These are phyloP conservation scores for Moesziomyces aphidis DNA, from an alignment of 1,284 basidiomycete species.

Conservation along the genomic window DNA sequence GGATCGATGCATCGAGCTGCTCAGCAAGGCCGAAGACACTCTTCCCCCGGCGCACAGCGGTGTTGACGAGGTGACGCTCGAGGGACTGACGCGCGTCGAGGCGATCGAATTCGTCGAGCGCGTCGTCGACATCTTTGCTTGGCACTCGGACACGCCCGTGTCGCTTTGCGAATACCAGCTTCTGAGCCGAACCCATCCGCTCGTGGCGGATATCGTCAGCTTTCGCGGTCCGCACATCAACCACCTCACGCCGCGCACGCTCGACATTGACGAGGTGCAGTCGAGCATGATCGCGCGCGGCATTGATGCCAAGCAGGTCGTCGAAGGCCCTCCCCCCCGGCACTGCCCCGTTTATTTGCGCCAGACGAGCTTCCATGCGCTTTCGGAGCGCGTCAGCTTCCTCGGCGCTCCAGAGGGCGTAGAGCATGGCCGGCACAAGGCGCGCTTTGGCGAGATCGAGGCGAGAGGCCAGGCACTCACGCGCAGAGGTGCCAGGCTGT, in stretches of 20 bases:
- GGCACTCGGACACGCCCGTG: conserved; percentile 68
- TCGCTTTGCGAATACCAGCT: conserved; percentile 62
- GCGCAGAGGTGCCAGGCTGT: conserved; percentile 59
- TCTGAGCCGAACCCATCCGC: conserved; percentile 66
- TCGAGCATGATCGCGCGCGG: conserved; percentile 66
- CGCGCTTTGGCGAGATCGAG: conserved; percentile 71
- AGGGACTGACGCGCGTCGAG: conserved; percentile 3
- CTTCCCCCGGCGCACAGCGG: conserved; percentile 44
- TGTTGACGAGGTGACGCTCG: conserved; percentile 1
- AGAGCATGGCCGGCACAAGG: conserved; percentile 66
- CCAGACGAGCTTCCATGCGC: conserved; percentile 70
- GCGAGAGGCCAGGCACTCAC: conserved; percentile 69
- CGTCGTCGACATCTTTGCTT: conserved; percentile 69
- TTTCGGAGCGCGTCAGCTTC: conserved; percentile 69
- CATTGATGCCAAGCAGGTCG: conserved; percentile 69
- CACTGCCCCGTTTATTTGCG: conserved; percentile 68
- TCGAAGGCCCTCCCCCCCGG: conserved; percentile 68
- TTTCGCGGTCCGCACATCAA: conserved; percentile 71
- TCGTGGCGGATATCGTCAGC: conserved; percentile 69
- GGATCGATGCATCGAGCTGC: conserved; percentile 57
- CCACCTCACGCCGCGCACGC: conserved; percentile 70
- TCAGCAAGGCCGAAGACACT: conserved; percentile 64
- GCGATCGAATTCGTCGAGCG: conserved; percentile 63
- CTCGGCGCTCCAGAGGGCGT: conserved; percentile 16
- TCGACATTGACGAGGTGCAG: conserved; percentile 70